Evolutionary conservation across 2,329 filamentous ascomycete species (phyloP).

Genomic region (Trichoderma asperellum): DNA sequence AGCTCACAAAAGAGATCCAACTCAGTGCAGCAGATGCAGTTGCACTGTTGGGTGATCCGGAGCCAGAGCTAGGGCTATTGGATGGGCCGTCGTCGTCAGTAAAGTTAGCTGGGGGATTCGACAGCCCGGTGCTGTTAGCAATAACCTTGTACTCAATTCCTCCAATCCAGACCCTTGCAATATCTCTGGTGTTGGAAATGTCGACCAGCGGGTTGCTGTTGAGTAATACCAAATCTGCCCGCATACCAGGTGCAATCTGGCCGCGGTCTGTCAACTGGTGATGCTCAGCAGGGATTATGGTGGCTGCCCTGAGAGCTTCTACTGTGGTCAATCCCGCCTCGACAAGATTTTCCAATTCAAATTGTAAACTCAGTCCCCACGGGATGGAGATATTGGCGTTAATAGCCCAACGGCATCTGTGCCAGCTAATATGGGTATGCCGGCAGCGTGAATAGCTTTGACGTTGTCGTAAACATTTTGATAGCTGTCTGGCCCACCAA

Average conservation of each 20-base stretch:
- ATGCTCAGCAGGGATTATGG: slow-evolving; percentile 1
- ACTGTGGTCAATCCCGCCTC: slow-evolving; percentile 4
- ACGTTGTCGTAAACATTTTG: slow-evolving; percentile 9
- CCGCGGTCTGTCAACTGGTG: slow-evolving; percentile 7
- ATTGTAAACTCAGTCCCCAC: background rate
- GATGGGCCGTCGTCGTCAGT: background rate
- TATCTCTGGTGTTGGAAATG: slow-evolving; percentile 16
- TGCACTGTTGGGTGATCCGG: background rate
- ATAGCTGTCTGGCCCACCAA: slow-evolving; percentile 16
- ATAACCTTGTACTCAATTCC: slow-evolving; percentile 17
- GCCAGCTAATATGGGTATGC: slow-evolving; percentile 19
- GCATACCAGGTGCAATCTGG: slow-evolving; percentile 8
- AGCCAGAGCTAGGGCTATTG: background rate
- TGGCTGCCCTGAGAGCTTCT: slow-evolving; percentile 10
- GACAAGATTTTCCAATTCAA: slow-evolving; percentile 20
- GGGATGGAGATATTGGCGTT: slow-evolving; percentile 15
- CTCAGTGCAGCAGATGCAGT: background rate
- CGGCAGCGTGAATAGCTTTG: slow-evolving; percentile 7
- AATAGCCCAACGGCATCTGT: slow-evolving; percentile 15
- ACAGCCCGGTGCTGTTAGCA: slow-evolving; percentile 9
- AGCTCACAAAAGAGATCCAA: background rate
- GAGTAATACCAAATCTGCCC: slow-evolving; percentile 8
- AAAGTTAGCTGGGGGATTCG: slow-evolving; percentile 1
- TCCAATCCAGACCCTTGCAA: slow-evolving; percentile 13
- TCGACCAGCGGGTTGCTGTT: slow-evolving; percentile 8